Evolutionary conservation across 805 yeast genomes (phyloP), one percentile per base, ranked within the genome.

Genomic region (Wickerhamiella lipophila): DNA sequence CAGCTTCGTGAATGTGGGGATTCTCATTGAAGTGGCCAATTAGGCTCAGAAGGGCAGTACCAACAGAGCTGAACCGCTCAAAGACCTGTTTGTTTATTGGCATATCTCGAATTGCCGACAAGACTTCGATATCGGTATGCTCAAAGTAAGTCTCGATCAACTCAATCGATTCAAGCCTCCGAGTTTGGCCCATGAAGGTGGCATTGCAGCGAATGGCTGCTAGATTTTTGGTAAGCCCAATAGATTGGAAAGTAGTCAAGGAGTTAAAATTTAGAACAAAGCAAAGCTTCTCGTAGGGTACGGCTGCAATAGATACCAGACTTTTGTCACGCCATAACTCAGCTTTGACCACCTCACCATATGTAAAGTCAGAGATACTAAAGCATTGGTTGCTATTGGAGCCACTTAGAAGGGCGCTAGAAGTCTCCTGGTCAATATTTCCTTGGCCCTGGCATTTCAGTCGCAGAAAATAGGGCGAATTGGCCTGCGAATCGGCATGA

Each of bases 311-410:
- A 12, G 46, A 43, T 5, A 43, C 39, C 19, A 43, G 19, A 12
- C n/a, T 32, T 5, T 15, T 18, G 22, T 25, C 46, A n/a, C 38
- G 25, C 29, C 38, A 43, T 6, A 43, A 26, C 39, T 43, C 46
- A 11, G 27, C 19, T 30, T 23, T 30, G 6, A 43, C 19, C 15
- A 22, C 16, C 19, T 40, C 43, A 11, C 30, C 43, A 25, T 23
- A 16, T 15, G n/a, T 16, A 6, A 40, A 40, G 12, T 23, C 11
- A 13, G 29, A 12, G 19, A 40, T 11, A 7, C 15, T 40, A 15
- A 40, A 25, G 19, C 43, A 23, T 25, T 40, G 43, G 12, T 40
- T 19, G n/a, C 19, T 23, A 12, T n/a, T 40, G 4, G 43, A 15
- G 11, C 30, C 43, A 15, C 30, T 40, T 12, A 40, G 11, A 6